phyloP scores from a whole-genome alignment of 805 yeast genomes.

The Groenewaldozyma tartarivorans region DNA sequence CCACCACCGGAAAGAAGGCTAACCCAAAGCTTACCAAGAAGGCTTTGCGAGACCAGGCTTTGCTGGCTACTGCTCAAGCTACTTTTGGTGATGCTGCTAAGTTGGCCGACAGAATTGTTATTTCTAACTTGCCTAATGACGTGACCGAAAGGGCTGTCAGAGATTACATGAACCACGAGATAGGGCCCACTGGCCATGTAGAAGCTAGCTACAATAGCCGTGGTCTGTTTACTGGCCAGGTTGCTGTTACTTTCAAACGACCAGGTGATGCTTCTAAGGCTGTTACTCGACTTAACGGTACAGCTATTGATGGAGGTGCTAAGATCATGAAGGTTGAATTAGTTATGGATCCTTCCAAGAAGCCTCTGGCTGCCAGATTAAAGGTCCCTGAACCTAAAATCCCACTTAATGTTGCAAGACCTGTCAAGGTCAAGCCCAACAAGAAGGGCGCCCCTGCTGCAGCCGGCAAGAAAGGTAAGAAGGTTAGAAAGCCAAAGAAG shows the following conservation, averaged over 20 bases:
- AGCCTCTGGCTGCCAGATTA: conserved; percentile 61
- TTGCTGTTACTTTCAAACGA: conserved; percentile 69
- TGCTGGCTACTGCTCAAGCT: background rate
- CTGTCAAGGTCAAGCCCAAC: conserved; percentile 13
- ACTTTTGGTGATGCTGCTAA: conserved; percentile 31
- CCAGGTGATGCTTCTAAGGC: conserved; percentile 67
- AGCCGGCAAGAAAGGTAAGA: conserved; percentile 18
- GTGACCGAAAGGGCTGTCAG: conserved; percentile 74
- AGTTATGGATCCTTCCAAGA: conserved; percentile 73
- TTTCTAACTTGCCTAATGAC: conserved; percentile 79
- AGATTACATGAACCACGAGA: conserved; percentile 82
- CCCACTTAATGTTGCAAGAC: conserved; percentile 11
- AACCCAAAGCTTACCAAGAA: conserved; percentile 3
- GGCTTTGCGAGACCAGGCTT: background rate
- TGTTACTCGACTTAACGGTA: conserved; percentile 77
- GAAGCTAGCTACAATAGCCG: conserved; percentile 71
- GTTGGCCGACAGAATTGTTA: conserved; percentile 66
- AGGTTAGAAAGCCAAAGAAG: conserved; percentile 44
- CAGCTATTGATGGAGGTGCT: conserved; percentile 86
- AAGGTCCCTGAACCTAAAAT: conserved; percentile 17
- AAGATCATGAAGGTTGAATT: conserved; percentile 69
- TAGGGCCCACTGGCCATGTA: conserved; percentile 74
- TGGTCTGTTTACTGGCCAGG: conserved; percentile 88
- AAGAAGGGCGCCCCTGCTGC: conserved; percentile 20
- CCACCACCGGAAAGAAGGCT: conserved; percentile 8